Evolutionary conservation across 345 rosid species (phyloP), one percentile per base, ranked within the genome.

Genomic region (Murraya paniculata): DNA sequence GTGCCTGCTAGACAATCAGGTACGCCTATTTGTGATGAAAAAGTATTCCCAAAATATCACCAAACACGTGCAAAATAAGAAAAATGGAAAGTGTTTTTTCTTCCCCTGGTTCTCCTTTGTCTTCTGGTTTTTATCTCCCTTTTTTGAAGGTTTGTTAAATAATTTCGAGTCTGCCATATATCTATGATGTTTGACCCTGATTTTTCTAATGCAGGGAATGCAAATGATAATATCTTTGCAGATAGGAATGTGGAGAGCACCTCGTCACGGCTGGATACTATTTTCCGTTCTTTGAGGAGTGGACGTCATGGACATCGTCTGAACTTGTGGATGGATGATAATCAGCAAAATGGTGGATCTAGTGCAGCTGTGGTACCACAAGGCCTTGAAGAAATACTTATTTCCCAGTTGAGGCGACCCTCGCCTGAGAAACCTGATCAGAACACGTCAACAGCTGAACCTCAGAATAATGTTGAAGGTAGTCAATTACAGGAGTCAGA

Each of bases 241-340:
- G 92, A 86, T 65, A 87, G 98, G 86, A 89, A 81, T 73, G 73
- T 81, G 64, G 92, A 85, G 75, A 82, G 76, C 73, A 77, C 88
- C 36, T 85, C 92, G 13, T 81, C 89, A 30, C 89, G 81, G 78
- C 75, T 95, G 87, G 98, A 95, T 87, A 79, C 89, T 72, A 88
- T 95, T 77, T 95, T 95, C 83, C 94, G 97, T 35, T 91, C 99
- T 27, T 64, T 95, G 84, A 89, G 99, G 82, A 92, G 83, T 87
- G 96, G 95, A 41, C 97, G 94, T 65, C 96, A 89, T 76, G 92
- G 96, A 9, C 91, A 91, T 75, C 99, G 93, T 68, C 81, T 92
- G 90, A 93, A 92, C 85, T 80, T 93, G 84, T 95, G 99, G 99
- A 88, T 84, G 79, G 97, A 95, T 88, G 97, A 91, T 57, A 95